Percentiles rank a stretch among this genome's conserved stretches.
Conservation (phyloP, 2,329 filamentous ascomycete genomes). For the Arthroderma uncinatum region DNA sequence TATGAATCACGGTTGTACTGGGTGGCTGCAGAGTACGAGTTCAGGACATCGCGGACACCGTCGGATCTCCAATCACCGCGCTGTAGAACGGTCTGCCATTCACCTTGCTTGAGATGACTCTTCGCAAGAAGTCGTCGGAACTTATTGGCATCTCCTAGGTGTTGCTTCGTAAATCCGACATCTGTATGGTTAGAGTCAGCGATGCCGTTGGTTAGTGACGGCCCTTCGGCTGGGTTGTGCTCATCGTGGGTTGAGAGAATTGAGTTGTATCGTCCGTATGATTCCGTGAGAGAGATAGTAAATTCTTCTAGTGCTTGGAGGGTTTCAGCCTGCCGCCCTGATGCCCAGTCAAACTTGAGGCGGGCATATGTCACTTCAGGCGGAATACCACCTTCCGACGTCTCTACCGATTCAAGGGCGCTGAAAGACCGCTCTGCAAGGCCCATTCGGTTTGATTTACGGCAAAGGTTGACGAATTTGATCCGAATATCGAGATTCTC, state of each 20-base stretch:
- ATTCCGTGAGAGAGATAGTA: slow-evolving; percentile 48
- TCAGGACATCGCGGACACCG: slow-evolving; percentile 74
- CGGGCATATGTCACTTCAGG: slow-evolving; percentile 92
- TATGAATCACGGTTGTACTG: slow-evolving; percentile 93
- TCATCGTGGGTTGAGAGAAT: slow-evolving; percentile 28
- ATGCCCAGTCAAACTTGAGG: slow-evolving; percentile 93
- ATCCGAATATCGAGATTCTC: slow-evolving; percentile 99
- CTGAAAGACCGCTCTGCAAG: slow-evolving; percentile 91
- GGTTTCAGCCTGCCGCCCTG: slow-evolving; percentile 54
- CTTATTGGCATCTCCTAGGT: slow-evolving; percentile 43
- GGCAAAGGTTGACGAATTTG: slow-evolving; percentile 96
- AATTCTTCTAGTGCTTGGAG: slow-evolving; percentile 53
- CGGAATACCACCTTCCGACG: slow-evolving; percentile 32
- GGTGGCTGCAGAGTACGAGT: slow-evolving; percentile 85
- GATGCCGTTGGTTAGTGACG: slow-evolving; percentile 38
- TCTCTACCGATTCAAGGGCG: slow-evolving; percentile 64
- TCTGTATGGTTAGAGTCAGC: slow-evolving; percentile 32
- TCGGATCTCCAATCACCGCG: slow-evolving; percentile 82
- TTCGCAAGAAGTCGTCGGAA: slow-evolving; percentile 69
- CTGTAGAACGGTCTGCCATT: slow-evolving; percentile 83
- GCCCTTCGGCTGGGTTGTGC: slow-evolving; percentile 35
- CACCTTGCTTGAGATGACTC: slow-evolving; percentile 89
- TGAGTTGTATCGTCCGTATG: slow-evolving; percentile 41
- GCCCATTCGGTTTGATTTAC: slow-evolving; percentile 88
- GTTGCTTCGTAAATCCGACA: slow-evolving; percentile 28